Conservation (phyloP, 306 rosid genomes). For the apple (Malus domestica) region DNA sequence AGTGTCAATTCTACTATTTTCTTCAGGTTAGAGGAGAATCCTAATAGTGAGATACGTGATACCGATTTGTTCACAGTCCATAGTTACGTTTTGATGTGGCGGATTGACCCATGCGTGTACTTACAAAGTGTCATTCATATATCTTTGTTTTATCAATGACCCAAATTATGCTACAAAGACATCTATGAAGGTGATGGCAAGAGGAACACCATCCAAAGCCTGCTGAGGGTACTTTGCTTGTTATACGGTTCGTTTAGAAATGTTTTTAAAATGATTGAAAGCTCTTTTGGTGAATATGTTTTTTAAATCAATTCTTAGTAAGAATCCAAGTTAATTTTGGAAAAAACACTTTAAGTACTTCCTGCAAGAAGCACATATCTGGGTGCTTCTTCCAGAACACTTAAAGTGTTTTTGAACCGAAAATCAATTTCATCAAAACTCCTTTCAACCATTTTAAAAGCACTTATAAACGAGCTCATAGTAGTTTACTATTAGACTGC, state of each 20-base stretch:
- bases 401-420: too few species aligned
- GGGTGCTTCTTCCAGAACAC: too few species aligned
- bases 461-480: too few species aligned
- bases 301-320: too few species aligned
- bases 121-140: slow-evolving; percentile 28
- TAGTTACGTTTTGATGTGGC: slow-evolving; percentile 39
- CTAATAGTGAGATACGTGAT: slow-evolving; percentile 15
- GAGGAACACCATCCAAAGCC: background rate
- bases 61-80: slow-evolving; percentile 17
- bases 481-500: background rate
- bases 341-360: too few species aligned
- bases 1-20: background rate
- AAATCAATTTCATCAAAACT: too few species aligned
- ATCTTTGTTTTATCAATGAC: background rate
- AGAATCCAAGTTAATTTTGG: too few species aligned
- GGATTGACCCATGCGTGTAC: slow-evolving; percentile 30
- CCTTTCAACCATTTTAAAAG: too few species aligned
- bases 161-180: background rate
- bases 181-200: background rate
- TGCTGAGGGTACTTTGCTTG: background rate
- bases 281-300: too few species aligned
- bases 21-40: slow-evolving; percentile 28
- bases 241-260: background rate
- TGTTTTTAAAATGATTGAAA: too few species aligned
- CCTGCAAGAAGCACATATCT: too few species aligned